Conservation (phyloP, 495 filamentous ascomycete species). For the Polyplosphaeria fusca region DNA sequence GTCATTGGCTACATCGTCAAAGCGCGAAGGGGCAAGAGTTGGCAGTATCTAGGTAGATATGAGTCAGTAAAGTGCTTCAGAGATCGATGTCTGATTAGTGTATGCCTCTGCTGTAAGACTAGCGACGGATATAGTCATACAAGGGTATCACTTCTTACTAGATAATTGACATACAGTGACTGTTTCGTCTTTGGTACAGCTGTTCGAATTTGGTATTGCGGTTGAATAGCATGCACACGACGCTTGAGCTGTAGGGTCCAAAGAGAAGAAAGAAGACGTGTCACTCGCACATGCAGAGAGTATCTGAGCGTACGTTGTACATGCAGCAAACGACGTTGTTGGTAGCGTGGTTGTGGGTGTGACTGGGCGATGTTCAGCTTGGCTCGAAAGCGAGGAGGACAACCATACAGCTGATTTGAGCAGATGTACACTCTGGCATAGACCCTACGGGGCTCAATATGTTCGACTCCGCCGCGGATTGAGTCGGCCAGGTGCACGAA, state of each 20-base stretch:
- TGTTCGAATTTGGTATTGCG: neutral
- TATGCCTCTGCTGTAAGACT: neutral
- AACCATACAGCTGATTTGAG: neutral
- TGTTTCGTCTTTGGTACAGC: constrained; percentile 1
- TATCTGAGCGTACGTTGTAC: constrained; percentile 9
- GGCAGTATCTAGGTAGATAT: too few species aligned
- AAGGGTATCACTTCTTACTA: too few species aligned
- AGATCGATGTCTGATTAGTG: too few species aligned
- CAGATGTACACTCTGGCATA: neutral
- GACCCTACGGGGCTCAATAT: neutral
- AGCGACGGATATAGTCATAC: too few species aligned
- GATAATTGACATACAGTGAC: too few species aligned
- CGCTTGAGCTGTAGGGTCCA: constrained; percentile 9
- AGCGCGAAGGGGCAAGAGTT: neutral
- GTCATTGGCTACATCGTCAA: constrained; percentile 10
- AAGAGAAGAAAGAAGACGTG: constrained; percentile 7
- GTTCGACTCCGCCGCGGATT: neutral
- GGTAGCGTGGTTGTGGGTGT: constrained; percentile 16
- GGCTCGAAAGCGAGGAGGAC: neutral
- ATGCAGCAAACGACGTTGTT: constrained; percentile 6
- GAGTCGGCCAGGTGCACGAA: neutral
- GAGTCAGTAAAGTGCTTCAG: too few species aligned
- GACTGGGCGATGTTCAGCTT: too few species aligned
- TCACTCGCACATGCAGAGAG: constrained; percentile 5
- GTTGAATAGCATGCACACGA: constrained; percentile 16